Conservation (phyloP, 75 land plant species). For the Sequoia sempervirens region DNA sequence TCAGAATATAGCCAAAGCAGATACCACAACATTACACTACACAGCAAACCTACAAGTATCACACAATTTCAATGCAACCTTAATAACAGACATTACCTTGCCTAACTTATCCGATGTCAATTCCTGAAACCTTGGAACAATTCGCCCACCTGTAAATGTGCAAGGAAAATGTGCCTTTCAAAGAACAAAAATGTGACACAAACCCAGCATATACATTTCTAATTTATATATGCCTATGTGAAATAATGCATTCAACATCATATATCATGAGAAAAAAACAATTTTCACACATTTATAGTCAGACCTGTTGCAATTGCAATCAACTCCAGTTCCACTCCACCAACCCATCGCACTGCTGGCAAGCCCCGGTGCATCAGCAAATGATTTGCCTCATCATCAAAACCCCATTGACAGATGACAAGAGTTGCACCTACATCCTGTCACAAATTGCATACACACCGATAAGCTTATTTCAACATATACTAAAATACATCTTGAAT, state of each 20-base stretch:
- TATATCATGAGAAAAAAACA: not conserved
- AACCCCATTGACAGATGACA: slow-evolving; percentile 99
- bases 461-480: not conserved
- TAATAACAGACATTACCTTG: slow-evolving; percentile 35
- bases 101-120: slow-evolving; percentile 95
- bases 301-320: slow-evolving; percentile 99
- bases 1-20: not conserved
- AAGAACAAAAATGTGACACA: not conserved
- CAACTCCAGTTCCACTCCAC: slow-evolving; percentile 95
- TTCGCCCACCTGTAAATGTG: slow-evolving; percentile 77
- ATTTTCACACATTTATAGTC: not conserved
- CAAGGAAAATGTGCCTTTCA: not conserved
- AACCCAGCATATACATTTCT: not conserved
- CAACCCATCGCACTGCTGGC: slow-evolving; percentile 99
- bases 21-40: not conserved
- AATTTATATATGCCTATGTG: not conserved
- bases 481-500: not conserved
- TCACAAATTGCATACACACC: not conserved
- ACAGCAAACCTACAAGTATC: not conserved
- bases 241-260: not conserved
- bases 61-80: not conserved
- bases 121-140: slow-evolving; percentile 96
- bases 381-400: slow-evolving; percentile 98
- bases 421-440: slow-evolving; percentile 98
- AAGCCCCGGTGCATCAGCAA: slow-evolving; percentile 83